Base-by-base conservation (phyloP, 768 basidiomycete species). In the Russula sp. region DNA sequence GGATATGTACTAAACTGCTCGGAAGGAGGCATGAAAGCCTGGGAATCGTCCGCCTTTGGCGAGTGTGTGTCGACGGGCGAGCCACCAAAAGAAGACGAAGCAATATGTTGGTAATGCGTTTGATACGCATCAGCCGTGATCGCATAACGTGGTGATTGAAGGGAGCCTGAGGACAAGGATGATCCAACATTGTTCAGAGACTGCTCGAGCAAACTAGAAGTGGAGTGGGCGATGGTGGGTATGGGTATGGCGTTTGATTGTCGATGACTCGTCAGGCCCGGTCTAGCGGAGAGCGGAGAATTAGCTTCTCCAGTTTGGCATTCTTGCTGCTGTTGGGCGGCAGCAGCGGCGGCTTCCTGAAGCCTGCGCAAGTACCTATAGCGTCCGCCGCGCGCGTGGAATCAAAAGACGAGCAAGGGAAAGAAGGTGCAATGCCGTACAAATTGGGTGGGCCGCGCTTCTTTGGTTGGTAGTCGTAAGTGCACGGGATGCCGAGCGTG, bases 371-470 rank as follows among this genome's bases (percentile, higher is more conserved):
- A 76, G 73, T 92, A 93, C 61, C 88, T 92, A 55, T 53, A 59
- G 70, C 61, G 45, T 70, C 51, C 45, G 47, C 34, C 45, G 52
- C 57, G 20, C 39, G 50, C 51, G 31, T 42, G 47, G 37, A 56
- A 48, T 49, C 47, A 40, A 37, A 53, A 53, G 27, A 55, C 40
- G 49, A 45, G 48, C 22, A 42, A 9, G 22, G 37, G 27, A 13
- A 31, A 56, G 57, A 57, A 54, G 49, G 32, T 9, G 54, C n/a
- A 37, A 34, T 9, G 34, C 71, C 85, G 74, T 74, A 95, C 89
- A 94, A 79, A 74, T 95, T 95, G 2, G 93, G 94, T 3, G 94
- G 94, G 0, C 94, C 94, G 60, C 94, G 79, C 75, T 95, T 95
- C 79, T 94, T 94, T 20, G 94, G 94, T 72, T 91, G 89, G 72